These are phyloP conservation scores for Camelina sativa DNA, from an alignment of 345 rosid species.

Conservation along the genomic window DNA sequence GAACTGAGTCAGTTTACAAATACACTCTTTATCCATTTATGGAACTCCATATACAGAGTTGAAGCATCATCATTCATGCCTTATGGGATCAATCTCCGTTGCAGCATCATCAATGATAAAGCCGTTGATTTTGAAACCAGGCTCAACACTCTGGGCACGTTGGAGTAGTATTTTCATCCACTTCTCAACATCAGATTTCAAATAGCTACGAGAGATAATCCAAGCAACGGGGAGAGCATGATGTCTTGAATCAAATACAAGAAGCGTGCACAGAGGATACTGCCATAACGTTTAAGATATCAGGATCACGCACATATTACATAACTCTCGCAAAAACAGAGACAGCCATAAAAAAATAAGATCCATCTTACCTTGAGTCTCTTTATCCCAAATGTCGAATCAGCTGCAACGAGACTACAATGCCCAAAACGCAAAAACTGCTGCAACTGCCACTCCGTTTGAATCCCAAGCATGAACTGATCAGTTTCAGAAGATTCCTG, in stretches of 20 bases:
- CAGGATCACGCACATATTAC: conserved; percentile 11
- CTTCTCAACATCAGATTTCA: conserved; percentile 82
- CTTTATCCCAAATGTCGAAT: conserved; percentile 90
- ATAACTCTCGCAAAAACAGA: conserved; percentile 1
- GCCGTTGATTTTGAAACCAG: conserved; percentile 76
- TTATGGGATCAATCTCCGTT: conserved; percentile 84
- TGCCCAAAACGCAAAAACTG: conserved; percentile 90
- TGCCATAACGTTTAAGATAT: conserved; percentile 45
- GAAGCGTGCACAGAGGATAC: conserved; percentile 90
- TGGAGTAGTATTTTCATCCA: conserved; percentile 84
- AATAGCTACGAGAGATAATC: conserved; percentile 82
- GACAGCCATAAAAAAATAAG: not conserved
- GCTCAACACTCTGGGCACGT: conserved; percentile 66
- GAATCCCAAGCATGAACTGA: conserved; percentile 87
- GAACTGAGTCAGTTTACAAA: not conserved
- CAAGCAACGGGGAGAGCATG: conserved; percentile 94
- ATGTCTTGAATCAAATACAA: conserved; percentile 91
- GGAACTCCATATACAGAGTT: conserved; percentile 1
- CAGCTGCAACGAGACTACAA: conserved; percentile 76
- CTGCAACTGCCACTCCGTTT: conserved; percentile 96
- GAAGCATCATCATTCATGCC: conserved; percentile 47
- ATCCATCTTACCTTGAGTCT: conserved; percentile 70
- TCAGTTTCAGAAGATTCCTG: conserved; percentile 78
- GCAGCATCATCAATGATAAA: conserved; percentile 91
- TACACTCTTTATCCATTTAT: not conserved